Evolutionary conservation across 73 alveolate genomes (phyloP), one percentile per base, ranked within the genome.

Genomic region (Paramecium sonneborni): DNA sequence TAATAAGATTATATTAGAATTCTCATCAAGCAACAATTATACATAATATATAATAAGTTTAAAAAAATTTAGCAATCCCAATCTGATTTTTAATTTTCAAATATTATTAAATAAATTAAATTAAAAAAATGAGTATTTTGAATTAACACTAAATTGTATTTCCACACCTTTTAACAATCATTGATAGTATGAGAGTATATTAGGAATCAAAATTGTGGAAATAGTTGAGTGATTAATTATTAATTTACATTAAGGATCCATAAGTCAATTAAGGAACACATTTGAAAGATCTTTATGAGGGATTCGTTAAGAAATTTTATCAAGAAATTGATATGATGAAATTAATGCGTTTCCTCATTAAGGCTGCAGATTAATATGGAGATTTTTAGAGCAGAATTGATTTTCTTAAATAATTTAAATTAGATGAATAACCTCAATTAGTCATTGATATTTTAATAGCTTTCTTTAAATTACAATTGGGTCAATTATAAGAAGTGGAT

Each of bases 271-370:
- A 39, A 44, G 90, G 74, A 15, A 79, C 76, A 1, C 90, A 79
- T 79, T 21, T 79, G 30, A 79, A 44, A 20, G 90, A 79, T 46
- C 55, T 88, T 56, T 88, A 24, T 44, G 94, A 88, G 55, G 94
- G 94, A 12, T 88, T 88, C 70, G 94, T 88, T 14, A 88, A 43
- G 56, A 69, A 23, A 46, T 88, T 88, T 44, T 62, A 69, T 62
- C 6, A 38, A 24, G 76, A 88, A 38, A 76, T 88, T 41, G 94
- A 88, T 88, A 58, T 70, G 26, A 41, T 88, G 70, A 46, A 69
- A 56, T 48, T 88, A 15, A 91, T 82, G 6, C 70, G 90, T 32
- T 70, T 88, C 37, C 52, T 88, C 52, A 88, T 82, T 15, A 69
- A 39, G 21, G 84, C 87, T 21, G 94, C 94, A 56, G 74, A 88